Conservation (phyloP, 257 asterid species). For the Penstemon barbatus region DNA sequence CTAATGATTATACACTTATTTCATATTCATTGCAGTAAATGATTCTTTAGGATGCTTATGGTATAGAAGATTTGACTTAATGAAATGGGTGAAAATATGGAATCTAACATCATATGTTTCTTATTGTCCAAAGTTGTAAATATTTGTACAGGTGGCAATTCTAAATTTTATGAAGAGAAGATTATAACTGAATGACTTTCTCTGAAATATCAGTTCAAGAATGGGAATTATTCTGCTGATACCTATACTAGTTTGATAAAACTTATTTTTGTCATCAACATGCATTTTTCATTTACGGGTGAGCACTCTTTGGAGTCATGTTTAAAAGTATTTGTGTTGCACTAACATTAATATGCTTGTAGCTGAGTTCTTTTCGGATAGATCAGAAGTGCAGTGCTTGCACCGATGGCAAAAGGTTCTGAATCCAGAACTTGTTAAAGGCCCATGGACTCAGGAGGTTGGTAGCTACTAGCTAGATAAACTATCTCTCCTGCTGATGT, state of each 20-base stretch:
- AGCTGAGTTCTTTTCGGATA: constrained; percentile 96
- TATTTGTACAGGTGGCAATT: constrained; percentile 1
- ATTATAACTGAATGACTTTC: constrained; percentile 2
- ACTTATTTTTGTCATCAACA: constrained; percentile 9
- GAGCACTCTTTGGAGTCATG: background rate
- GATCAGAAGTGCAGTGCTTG: constrained; percentile 99
- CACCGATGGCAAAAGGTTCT: constrained; percentile 99
- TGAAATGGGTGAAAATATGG: constrained; percentile 10
- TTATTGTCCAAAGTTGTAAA: background rate
- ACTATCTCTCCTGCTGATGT: constrained; percentile 19
- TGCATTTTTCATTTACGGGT: constrained; percentile 19
- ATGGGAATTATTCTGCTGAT: background rate
- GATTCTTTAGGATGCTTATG: background rate
- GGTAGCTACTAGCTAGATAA: constrained; percentile 30
- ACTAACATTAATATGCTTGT: constrained; percentile 37
- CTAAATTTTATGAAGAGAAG: background rate
- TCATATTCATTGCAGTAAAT: background rate
- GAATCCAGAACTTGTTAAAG: constrained; percentile 97
- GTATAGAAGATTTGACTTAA: background rate
- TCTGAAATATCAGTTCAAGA: constrained; percentile 2
- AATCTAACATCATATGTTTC: constrained; percentile 1
- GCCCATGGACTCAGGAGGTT: constrained; percentile 99
- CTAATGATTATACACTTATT: background rate
- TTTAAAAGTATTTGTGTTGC: constrained; percentile 15
- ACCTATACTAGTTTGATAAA: constrained; percentile 1